Percentiles rank a stretch among this genome's conserved stretches.
Evolutionary conservation across 352 stramenopile species (phyloP).

Genomic region (Pythium periplocum): DNA sequence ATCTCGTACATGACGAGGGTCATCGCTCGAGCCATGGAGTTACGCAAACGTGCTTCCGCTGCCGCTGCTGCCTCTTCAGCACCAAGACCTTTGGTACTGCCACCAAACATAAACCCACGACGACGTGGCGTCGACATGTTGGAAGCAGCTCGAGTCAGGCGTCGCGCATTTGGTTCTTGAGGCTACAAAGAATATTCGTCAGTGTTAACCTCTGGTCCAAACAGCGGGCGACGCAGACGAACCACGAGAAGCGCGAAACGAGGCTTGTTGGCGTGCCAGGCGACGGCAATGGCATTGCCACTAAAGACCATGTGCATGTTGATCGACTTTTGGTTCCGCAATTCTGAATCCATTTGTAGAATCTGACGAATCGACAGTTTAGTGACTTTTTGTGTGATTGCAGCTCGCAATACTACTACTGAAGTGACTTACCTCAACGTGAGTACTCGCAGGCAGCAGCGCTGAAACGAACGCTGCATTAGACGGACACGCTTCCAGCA

Average conservation of each 20-base stretch:
- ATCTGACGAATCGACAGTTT: conserved; percentile 22
- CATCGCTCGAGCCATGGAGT: conserved; percentile 33
- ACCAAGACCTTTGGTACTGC: conserved; percentile 25
- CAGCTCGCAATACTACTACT: neutral
- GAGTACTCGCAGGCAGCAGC: conserved; percentile 35
- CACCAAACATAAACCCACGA: conserved; percentile 66
- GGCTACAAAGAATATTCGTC: conserved; percentile 22
- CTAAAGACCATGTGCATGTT: conserved; percentile 52
- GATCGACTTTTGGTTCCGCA: conserved; percentile 60
- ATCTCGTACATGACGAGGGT: conserved; percentile 33
- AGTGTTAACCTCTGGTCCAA: too few relatives aligned
- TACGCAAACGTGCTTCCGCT: conserved; percentile 29
- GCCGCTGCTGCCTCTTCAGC: conserved; percentile 17
- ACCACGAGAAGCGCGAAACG: conserved; percentile 58
- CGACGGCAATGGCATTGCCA: conserved; percentile 49
- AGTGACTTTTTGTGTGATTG: too few relatives aligned
- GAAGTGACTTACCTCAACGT: conserved; percentile 43
- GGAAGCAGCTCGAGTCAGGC: conserved; percentile 27
- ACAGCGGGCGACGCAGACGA: neutral
- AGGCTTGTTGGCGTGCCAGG: conserved; percentile 47
- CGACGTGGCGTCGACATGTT: conserved; percentile 33
- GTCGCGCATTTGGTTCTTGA: conserved; percentile 44
- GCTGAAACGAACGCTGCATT: conserved; percentile 35
- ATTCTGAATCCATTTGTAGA: conserved; percentile 61
- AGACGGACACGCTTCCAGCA: conserved; percentile 31